Evolutionary conservation across 2,329 filamentous ascomycete genomes (phyloP).

Genomic region (Erysiphe pisi): DNA sequence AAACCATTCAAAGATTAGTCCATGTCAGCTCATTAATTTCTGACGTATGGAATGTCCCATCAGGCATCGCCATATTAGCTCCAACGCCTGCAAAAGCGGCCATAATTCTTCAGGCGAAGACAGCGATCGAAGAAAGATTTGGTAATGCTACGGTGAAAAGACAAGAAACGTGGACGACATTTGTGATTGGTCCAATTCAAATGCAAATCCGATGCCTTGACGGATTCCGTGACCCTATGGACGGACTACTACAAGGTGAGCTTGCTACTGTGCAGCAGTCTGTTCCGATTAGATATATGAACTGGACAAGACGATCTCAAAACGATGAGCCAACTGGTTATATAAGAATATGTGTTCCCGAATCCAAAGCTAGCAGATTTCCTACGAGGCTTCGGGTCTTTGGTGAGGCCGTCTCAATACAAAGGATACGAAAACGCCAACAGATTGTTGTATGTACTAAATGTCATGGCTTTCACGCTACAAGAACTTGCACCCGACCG

Average conservation of each 20-base stretch:
- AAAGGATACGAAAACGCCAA: not conserved
- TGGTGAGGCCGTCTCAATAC: not conserved
- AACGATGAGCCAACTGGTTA: not conserved
- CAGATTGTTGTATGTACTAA: not conserved
- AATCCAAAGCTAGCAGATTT: slow-evolving; percentile 25
- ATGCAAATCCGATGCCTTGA: not conserved
- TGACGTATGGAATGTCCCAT: too few relatives aligned
- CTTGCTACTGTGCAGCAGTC: not conserved
- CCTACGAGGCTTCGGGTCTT: not conserved
- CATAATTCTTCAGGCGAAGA: not conserved
- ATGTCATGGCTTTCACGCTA: not conserved
- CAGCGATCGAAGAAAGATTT: not conserved
- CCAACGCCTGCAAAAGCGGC: not conserved
- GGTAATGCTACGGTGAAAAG: not conserved
- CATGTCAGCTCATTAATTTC: too few relatives aligned
- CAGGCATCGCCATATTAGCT: not conserved
- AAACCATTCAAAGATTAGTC: too few relatives aligned
- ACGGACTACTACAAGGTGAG: not conserved
- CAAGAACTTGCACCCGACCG: not conserved
- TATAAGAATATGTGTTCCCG: slow-evolving; percentile 6
- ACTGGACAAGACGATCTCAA: not conserved
- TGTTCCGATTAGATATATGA: not conserved
- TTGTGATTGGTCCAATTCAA: not conserved
- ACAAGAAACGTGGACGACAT: not conserved
- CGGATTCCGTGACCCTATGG: not conserved